A percentile compares a stretch with the other conserved stretches of the same genome.
Evolutionary conservation across 1,284 basidiomycete genomes (phyloP).

Genomic region (Amylostereum areolatum): DNA sequence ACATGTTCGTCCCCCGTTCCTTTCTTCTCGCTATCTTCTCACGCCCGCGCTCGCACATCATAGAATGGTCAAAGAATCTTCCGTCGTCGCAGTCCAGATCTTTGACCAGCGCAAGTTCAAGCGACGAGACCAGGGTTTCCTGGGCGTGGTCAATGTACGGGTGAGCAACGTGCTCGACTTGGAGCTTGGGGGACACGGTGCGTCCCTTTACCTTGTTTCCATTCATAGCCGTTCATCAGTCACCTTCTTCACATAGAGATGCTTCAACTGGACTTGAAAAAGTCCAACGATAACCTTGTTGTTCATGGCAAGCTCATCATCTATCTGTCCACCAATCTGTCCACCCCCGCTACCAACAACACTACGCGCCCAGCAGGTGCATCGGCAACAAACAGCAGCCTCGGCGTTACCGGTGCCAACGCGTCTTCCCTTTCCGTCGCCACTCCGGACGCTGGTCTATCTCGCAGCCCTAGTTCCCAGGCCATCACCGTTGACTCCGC

Average conservation of each 20-base stretch:
- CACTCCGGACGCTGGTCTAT: slow-evolving; percentile 23
- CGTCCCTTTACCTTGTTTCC: slow-evolving; percentile 19
- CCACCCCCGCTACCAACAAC: slow-evolving; percentile 41
- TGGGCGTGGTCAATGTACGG: slow-evolving; percentile 87
- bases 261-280: slow-evolving; percentile 77
- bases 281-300: slow-evolving; percentile 81
- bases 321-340: slow-evolving; percentile 67
- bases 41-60: not conserved
- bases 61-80: slow-evolving; percentile 84
- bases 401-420: slow-evolving; percentile 24
- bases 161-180: slow-evolving; percentile 78
- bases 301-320: slow-evolving; percentile 85
- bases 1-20: slow-evolving; percentile 55
- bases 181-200: slow-evolving; percentile 75
- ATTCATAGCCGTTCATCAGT: not conserved
- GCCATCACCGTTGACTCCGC: slow-evolving; percentile 18
- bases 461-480: slow-evolving; percentile 28
- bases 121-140: slow-evolving; percentile 90
- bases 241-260: slow-evolving; percentile 43
- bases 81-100: slow-evolving; percentile 92
- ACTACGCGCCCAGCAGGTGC: slow-evolving; percentile 32
- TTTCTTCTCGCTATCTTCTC: slow-evolving; percentile 3
- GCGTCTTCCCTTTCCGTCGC: slow-evolving; percentile 27
- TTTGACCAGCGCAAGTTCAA: slow-evolving; percentile 98
- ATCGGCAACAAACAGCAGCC: slow-evolving; percentile 25